These are phyloP conservation scores for Phtheirospermum japonicum DNA, from an alignment of 257 asterid species.

Conservation along the genomic window DNA sequence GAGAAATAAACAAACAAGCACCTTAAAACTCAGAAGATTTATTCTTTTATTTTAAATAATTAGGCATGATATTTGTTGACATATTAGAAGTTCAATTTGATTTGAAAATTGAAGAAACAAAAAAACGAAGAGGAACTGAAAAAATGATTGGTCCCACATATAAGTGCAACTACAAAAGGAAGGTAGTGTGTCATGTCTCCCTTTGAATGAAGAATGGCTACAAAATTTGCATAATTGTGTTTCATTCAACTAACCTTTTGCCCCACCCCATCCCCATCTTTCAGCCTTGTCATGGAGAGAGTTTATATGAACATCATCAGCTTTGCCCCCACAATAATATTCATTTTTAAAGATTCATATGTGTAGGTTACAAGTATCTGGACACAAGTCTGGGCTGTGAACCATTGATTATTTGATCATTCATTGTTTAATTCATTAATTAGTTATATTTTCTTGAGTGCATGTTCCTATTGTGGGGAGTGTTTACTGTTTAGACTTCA, in stretches of 20 bases:
- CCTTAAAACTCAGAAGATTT: no score
- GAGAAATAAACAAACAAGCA: background rate
- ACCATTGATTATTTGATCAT: background rate
- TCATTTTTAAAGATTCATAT: background rate
- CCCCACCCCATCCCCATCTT: background rate
- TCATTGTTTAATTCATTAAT: background rate
- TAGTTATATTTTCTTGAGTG: background rate
- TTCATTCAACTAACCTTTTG: conserved; percentile 34
- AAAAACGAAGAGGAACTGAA: background rate
- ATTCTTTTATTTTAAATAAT: no score
- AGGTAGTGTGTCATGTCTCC: conserved; percentile 41
- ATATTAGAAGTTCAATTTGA: no score
- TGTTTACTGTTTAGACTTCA: conserved; percentile 4
- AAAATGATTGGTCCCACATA: conserved; percentile 28
- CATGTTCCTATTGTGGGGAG: conserved; percentile 7
- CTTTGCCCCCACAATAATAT: background rate
- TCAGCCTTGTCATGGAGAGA: no score
- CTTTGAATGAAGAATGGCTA: conserved; percentile 34
- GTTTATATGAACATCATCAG: no score
- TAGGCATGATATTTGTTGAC: no score
- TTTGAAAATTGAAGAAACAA: background rate
- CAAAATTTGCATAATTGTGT: conserved; percentile 40
- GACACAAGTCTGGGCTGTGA: conserved; percentile 24
- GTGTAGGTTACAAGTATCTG: conserved; percentile 38
- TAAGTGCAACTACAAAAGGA: conserved; percentile 32